Base-by-base conservation (phyloP, 441 rosid species). In the Theobroma grandiflorum region DNA sequence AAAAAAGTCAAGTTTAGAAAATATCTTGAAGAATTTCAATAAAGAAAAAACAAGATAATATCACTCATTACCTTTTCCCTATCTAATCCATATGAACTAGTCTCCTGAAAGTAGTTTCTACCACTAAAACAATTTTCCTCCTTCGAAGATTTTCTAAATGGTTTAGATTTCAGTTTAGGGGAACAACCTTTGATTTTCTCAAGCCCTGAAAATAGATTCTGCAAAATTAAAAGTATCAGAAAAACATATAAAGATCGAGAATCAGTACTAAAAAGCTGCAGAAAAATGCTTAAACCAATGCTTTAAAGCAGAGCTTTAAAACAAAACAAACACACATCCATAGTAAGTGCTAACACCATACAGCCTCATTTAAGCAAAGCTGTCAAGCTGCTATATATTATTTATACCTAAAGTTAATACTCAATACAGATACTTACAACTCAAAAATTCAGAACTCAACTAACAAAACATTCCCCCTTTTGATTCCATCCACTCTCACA, bases 151-250 rank as follows among this genome's bases (percentile, higher is more conserved):
- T 75, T 84, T 67, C 68, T 59, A 10, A 50, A 50, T 53, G 73
- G 10, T 76, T 83, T 79, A 35, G 62, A 49, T 85, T 83, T 88
- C 55, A 84, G 78, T 76, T 66, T 88, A 52, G 37, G 71, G 45
- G 62, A 47, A 31, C 12, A 57, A 38, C 15, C 64, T 6, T 64
- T 65, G 37, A 67, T 78, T 45, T 75, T 80, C 62, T 77, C 79
- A 79, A 52, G 47, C 61, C 65, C 80, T 14, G 75, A 78, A 49
- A 80, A 76, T 14, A 82, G 71, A 71, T 83, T 78, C 93, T 90
- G 91, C 70, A 38, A 1, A 65, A 65, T 18, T 35, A 22, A 58
- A n/a, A 35, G 18, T 35, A 64, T 64, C 11, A 37, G 4, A 64
- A 15, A 35, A 64, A 16, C 22, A 61, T 14, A 6, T 35, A 63